phyloP scores from a whole-genome alignment of 495 filamentous ascomycete genomes.

The Zalerion maritima region DNA sequence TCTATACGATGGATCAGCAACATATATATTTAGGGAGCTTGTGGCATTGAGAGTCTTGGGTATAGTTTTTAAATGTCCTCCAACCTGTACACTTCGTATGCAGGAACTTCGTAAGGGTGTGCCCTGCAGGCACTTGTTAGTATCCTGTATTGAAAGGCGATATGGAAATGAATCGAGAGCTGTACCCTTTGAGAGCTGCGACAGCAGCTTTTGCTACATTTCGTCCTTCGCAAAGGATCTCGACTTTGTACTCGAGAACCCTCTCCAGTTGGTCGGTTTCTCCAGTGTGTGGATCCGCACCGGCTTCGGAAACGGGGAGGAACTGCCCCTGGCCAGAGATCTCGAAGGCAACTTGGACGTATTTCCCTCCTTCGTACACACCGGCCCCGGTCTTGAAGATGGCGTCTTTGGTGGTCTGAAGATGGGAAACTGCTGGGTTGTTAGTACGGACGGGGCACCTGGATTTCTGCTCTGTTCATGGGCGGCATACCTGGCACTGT shows the following conservation, averaged over 20 bases:
- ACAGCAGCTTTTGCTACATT: constrained; percentile 1
- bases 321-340: constrained; percentile 10
- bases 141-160: neutral
- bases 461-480: too few relatives aligned
- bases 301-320: constrained; percentile 5
- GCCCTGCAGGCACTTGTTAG: neutral
- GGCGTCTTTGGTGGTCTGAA: neutral
- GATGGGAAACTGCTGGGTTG: neutral
- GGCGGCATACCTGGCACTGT: neutral
- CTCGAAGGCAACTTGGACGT: constrained; percentile 11
- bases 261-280: neutral
- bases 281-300: constrained; percentile 1
- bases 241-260: constrained; percentile 1
- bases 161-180: neutral
- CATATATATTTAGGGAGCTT: too few relatives aligned
- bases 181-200: neutral
- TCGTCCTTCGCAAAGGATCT: neutral
- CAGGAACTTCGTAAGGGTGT: constrained; percentile 1
- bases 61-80: too few relatives aligned
- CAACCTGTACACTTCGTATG: too few relatives aligned
- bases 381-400: constrained; percentile 1
- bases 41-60: too few relatives aligned
- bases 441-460: neutral
- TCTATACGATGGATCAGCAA: too few relatives aligned
- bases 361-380: constrained; percentile 8